phyloP scores from a whole-genome alignment of 306 rosid genomes.

The Canavalia ensiformis region DNA sequence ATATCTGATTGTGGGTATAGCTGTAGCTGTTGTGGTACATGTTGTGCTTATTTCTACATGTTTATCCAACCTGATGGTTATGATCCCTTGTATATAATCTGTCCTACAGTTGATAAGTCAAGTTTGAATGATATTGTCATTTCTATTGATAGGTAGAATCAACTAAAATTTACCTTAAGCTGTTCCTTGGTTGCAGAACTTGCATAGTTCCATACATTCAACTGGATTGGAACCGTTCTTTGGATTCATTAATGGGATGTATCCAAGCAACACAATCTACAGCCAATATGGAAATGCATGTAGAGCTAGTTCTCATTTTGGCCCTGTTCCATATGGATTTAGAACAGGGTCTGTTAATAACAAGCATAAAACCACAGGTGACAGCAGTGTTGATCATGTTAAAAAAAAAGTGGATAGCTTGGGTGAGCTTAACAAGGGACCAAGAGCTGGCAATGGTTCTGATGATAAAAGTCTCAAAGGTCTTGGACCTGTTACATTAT shows the following conservation, averaged over 20 bases:
- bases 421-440: constrained; percentile 64
- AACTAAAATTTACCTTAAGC: background rate
- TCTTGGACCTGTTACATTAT: constrained; percentile 50
- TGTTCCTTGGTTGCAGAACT: constrained; percentile 46
- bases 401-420: constrained; percentile 50
- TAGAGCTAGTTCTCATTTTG: constrained; percentile 48
- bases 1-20: no score
- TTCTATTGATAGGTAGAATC: background rate
- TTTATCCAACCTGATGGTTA: background rate
- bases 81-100: background rate
- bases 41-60: constrained; percentile 21
- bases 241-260: constrained; percentile 49
- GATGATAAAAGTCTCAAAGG: constrained; percentile 39
- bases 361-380: constrained; percentile 38
- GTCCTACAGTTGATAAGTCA: background rate
- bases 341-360: constrained; percentile 39
- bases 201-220: constrained; percentile 46
- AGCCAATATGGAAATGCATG: constrained; percentile 54
- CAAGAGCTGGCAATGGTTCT: constrained; percentile 53
- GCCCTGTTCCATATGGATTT: constrained; percentile 54
- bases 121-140: background rate
- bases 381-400: constrained; percentile 33
- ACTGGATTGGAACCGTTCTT: constrained; percentile 54
- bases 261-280: constrained; percentile 51
- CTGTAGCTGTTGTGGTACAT: background rate